phyloP scores from a whole-genome alignment of 805 yeast species.

The Ogataea philodendri region DNA sequence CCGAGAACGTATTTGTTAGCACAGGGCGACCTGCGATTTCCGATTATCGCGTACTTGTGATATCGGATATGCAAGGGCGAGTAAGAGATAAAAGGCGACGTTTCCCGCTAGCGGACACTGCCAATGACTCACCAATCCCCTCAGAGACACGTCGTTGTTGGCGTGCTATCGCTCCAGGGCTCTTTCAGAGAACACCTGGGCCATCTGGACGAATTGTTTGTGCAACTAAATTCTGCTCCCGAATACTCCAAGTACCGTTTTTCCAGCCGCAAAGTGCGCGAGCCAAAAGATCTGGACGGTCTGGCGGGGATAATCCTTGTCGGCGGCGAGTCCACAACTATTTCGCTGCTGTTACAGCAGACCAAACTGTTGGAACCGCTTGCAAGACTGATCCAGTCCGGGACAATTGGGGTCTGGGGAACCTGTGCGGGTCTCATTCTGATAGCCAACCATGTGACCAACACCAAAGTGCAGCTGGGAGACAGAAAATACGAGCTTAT shows the following conservation, averaged over 20 bases:
- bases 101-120: not conserved
- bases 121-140: conserved; percentile 1
- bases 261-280: conserved; percentile 48
- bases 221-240: conserved; percentile 26
- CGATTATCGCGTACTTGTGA: not conserved
- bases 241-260: conserved; percentile 34
- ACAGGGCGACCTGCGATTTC: conserved; percentile 1
- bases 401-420: conserved; percentile 68
- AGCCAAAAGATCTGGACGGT: conserved; percentile 43
- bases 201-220: conserved; percentile 41
- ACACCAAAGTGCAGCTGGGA: conserved; percentile 48
- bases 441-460: conserved; percentile 51
- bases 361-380: conserved; percentile 57
- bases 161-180: conserved; percentile 78
- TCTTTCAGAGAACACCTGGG: conserved; percentile 69
- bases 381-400: conserved; percentile 45
- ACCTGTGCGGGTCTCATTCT: conserved; percentile 83
- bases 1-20: not conserved
- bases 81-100: not conserved
- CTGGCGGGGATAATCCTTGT: conserved; percentile 69
- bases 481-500: conserved; percentile 42
- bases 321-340: conserved; percentile 67
- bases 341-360: conserved; percentile 68
- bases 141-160: conserved; percentile 38
- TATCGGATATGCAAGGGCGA: conserved; percentile 2